Base-by-base conservation (phyloP, 768 basidiomycete genomes). In the Boletus bicolor region DNA sequence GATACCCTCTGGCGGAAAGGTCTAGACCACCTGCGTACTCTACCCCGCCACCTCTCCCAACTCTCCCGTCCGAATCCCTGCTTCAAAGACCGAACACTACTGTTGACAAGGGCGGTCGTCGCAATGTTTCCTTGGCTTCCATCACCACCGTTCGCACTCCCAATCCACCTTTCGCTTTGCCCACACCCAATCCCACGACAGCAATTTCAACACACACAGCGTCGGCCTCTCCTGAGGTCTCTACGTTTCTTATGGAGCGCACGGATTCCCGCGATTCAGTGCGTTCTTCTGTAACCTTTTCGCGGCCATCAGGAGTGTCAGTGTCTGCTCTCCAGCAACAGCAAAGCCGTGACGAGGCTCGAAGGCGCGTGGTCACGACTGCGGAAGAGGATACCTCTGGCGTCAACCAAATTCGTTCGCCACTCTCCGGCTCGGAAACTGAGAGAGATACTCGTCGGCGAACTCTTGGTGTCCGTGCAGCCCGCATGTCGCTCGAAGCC, bases 181-280 rank as follows among this genome's bases (percentile, higher is more conserved):
- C 84, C 36, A 82, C 80, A 3, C 80, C 81, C 0, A 81, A 77
- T 54, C 76, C 85, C 1, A 89, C 87, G 37, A 90, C 87, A 17
- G 85, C 84, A 15, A 53, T 89, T 12, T 87, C 86, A 1, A 68
- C 81, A 0, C 83, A 86, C 59, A 89, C 85, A 0, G 85, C 83
- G 5, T 81, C 82, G 5, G 79, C 77, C 55, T 70, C 77, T 7
- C 73, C 75, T 32, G 72, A 71, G 55, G 57, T 54, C 21, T 61
- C 73, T 14, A 52, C 67, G 2, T 61, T 66, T 28, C 68, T 64
- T 30, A 44, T 83, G 32, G 64, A 73, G 17, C 76, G 82, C 24
- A 75, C 74, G n/a, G 75, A 79, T 19, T 86, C 84, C 0, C 74
- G 70, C 17, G 73, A 76, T 44, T 77, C 79, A 0, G 53, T 70